Conservation (phyloP, 352 stramenopile species). For the Phytophthora parvispora region DNA sequence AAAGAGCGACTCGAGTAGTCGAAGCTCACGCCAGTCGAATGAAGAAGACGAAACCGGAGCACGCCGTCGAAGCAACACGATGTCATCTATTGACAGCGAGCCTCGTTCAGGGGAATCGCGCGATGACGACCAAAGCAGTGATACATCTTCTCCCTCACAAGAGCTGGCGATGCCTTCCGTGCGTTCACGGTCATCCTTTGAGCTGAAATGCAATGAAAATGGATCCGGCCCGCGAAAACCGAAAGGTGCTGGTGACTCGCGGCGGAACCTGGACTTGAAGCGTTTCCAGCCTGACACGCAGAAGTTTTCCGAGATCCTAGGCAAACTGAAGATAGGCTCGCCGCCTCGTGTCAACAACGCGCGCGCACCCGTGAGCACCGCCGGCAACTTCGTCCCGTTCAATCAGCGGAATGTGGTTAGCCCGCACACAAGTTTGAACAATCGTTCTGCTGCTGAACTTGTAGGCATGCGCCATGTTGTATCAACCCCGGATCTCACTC, state of each 20-base stretch:
- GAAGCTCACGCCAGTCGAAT: constrained; percentile 16
- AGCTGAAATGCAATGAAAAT: constrained; percentile 36
- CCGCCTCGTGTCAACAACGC: constrained; percentile 43
- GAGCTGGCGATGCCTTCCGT: constrained; percentile 34
- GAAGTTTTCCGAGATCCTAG: constrained; percentile 81
- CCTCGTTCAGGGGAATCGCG: constrained; percentile 4
- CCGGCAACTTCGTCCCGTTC: constrained; percentile 39
- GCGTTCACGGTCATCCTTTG: constrained; percentile 40
- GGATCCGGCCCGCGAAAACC: constrained; percentile 15
- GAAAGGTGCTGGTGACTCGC: constrained; percentile 30
- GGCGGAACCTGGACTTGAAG: constrained; percentile 74
- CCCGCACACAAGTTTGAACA: constrained; percentile 25
- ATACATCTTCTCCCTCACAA: constrained; percentile 30
- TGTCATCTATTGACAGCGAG: constrained; percentile 43
- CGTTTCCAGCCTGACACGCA: constrained; percentile 80
- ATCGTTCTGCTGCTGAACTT: constrained; percentile 43
- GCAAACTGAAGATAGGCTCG: constrained; percentile 73
- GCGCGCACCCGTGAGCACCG: constrained; percentile 18
- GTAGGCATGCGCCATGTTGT: constrained; percentile 70
- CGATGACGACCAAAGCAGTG: constrained; percentile 28
- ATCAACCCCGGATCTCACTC: constrained; percentile 65
- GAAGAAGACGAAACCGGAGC: constrained; percentile 33
- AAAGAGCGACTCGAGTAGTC: constrained; percentile 38
- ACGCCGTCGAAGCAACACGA: constrained; percentile 42
- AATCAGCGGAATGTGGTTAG: constrained; percentile 30